Percentiles rank a stretch among this genome's conserved stretches.
Conservation (phyloP, 2,329 filamentous ascomycete species). For the Tolypocladium album region DNA sequence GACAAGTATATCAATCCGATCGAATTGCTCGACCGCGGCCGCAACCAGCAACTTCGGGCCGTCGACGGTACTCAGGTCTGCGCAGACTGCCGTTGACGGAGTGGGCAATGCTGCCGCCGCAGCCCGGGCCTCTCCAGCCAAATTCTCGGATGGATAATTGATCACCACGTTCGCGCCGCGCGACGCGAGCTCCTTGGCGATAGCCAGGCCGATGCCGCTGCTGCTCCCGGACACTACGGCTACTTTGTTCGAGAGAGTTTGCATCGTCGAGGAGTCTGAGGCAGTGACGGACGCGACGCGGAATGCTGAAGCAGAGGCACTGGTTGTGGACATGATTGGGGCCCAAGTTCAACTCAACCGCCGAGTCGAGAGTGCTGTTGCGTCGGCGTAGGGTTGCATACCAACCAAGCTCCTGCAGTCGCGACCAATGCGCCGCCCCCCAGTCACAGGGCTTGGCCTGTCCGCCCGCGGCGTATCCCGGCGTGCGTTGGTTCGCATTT, state of each 20-base stretch:
- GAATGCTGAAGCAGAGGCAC: neutral
- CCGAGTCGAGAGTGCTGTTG: too few relatives aligned
- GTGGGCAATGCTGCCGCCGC: neutral
- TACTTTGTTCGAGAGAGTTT: neutral
- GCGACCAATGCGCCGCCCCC: too few relatives aligned
- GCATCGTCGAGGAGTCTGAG: neutral
- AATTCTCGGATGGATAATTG: neutral
- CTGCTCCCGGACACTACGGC: neutral
- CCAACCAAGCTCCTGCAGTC: too few relatives aligned
- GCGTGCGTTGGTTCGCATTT: too few relatives aligned
- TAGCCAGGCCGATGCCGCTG: neutral
- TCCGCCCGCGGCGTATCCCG: too few relatives aligned
- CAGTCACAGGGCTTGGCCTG: too few relatives aligned
- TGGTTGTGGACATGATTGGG: neutral
- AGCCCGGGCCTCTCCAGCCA: neutral
- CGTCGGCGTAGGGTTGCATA: neutral
- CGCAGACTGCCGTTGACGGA: neutral
- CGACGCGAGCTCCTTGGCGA: neutral
- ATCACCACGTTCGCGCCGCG: neutral
- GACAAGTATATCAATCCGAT: neutral
- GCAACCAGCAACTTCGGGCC: neutral
- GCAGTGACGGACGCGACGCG: neutral
- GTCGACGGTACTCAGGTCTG: neutral
- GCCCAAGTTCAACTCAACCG: neutral
- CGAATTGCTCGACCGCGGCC: neutral